Base-by-base conservation (phyloP, 768 basidiomycete genomes). In the Agaricus subrufescens region DNA sequence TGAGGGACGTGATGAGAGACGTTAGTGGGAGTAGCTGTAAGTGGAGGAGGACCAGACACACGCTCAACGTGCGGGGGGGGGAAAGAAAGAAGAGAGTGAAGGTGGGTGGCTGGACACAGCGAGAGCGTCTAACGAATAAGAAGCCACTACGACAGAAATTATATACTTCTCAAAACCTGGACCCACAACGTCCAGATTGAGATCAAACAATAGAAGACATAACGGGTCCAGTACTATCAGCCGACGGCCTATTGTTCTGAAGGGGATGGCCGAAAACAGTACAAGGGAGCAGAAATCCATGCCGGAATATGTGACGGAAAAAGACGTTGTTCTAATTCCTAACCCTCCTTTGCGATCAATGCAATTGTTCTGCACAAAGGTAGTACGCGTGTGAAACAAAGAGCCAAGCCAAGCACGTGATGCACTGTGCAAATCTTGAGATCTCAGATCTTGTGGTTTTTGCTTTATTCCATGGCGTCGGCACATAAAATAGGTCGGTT, bases 401-500 rank as follows among this genome's bases (percentile, higher is more conserved):
- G 34, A 34, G 11, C 2, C 34, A 6, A 34, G 11, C 11, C 11
- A 9, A 3, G 23, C 38, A 30, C 47, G 5, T 26, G 38, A 14
- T 12, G 29, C 23, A 15, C 27, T 50, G 34, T 11, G n/a, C 38
- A 25, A 5, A 7, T 11, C 15, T 26, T 14, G 4, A 10, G 9
- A 25, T 25, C 9, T 37, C 15, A 42, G 3, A 42, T 15, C 40
- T 42, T 42, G 15, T 42, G 40, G 40, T 3, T 42, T 8, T 57
- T 39, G 30, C 47, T 47, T 26, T 46, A 30, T 58, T 63, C 55
- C 12, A 56, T 56, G 55, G 25, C 34, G 23, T 53, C 63, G 59
- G 58, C 58, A 23, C 67, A 73, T 63, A 76, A 73, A 66, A 69
- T 74, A 62, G 74, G 75, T 76, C 63, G 68, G 71, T 54, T 19